phyloP scores from a whole-genome alignment of 2,329 filamentous ascomycete genomes.

The Claviceps maximensis region DNA sequence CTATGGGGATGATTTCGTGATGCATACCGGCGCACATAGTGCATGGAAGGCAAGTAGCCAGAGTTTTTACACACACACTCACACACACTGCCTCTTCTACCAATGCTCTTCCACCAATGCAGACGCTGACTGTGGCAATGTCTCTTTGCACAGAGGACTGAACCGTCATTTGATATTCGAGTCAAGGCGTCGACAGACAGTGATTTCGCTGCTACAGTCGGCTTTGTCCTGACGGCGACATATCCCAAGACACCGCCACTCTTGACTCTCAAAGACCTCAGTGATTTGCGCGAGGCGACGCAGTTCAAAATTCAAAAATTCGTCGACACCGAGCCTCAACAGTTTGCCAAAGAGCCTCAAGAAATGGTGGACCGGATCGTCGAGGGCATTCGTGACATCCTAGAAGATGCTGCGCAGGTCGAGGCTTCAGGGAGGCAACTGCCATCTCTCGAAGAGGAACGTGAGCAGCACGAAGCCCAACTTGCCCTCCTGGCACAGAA shows the following conservation, averaged over 20 bases:
- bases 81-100: no score
- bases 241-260: slow-evolving; percentile 78
- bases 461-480: slow-evolving; percentile 67
- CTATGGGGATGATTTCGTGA: slow-evolving; percentile 76
- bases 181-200: slow-evolving; percentile 62
- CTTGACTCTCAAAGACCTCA: slow-evolving; percentile 52
- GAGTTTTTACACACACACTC: not conserved
- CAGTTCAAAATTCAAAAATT: slow-evolving; percentile 56
- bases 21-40: slow-evolving; percentile 53
- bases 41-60: slow-evolving; percentile 64
- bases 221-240: slow-evolving; percentile 72
- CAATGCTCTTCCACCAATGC: not conserved
- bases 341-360: slow-evolving; percentile 38
- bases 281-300: slow-evolving; percentile 55
- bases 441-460: slow-evolving; percentile 79
- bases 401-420: slow-evolving; percentile 75
- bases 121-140: not conserved
- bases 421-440: slow-evolving; percentile 63
- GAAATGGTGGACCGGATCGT: slow-evolving; percentile 54
- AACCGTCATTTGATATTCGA: slow-evolving; percentile 69
- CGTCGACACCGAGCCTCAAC: slow-evolving; percentile 43
- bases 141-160: slow-evolving; percentile 46
- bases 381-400: slow-evolving; percentile 55
- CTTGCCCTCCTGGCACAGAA: slow-evolving; percentile 47
- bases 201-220: slow-evolving; percentile 57